Evolutionary conservation across 78 protist genomes (phyloP), one percentile per base, ranked within the genome.

Genomic region (Salpingoeca rosetta): DNA sequence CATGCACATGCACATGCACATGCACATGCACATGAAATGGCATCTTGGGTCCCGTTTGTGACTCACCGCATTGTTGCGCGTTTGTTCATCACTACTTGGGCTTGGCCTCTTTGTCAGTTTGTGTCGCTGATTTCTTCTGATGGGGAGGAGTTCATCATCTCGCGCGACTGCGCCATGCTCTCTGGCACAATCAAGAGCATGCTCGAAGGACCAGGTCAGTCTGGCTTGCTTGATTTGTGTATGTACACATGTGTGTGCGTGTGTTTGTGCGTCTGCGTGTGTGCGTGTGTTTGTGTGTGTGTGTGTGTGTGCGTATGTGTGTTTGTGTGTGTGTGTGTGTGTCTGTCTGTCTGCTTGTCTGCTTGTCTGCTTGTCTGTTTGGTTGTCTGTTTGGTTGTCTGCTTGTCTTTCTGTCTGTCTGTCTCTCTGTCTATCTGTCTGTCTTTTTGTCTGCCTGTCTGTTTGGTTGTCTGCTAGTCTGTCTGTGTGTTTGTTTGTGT

Each of bases 101-200:
- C n/a, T n/a, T n/a, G n/a, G n/a, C n/a, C n/a, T n/a, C n/a, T n/a
- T n/a, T n/a, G n/a, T 56, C 80, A 85, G 57, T 85, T 51, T 76
- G 88, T 86, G 36, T 76, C 51, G 72, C 43, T 87, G 35, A 31
- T 57, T 27, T 83, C 83, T 44, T 80, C 77, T 17, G 86, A 90
- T 37, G 91, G 92, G 35, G 92, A 88, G 42, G 93, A 87, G 74
- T 94, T 94, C 76, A 84, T 91, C 17, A 74, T 94, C 3, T 87
- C 87, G 28, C 86, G 91, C 86, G 77, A 84, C 72, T 87, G 90
- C 81, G 93, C 97, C 3, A 87, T 88, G 82, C 93, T 94, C 37
- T 88, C 92, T 26, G 95, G 94, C 78, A 90, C 94, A 0, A 92
- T 94, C 78, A 92, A 91, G 78, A 85, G 93, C 37, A 94, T 94